Evolutionary conservation across 495 filamentous ascomycete genomes (phyloP).

Genomic region (Annulohypoxylon nitens): DNA sequence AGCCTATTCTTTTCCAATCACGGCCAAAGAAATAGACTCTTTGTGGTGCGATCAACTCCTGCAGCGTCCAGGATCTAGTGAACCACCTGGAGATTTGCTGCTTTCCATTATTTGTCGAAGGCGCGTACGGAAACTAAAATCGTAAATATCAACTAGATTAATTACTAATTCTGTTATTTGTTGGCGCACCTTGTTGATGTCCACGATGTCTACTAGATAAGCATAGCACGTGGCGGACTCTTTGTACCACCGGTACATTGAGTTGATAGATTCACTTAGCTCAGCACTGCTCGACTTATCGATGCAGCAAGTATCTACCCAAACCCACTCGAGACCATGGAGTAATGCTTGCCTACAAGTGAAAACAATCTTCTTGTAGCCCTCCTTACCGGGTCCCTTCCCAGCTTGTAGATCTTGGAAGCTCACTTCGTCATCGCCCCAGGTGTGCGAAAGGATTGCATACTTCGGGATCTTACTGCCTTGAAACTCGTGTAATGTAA

Average conservation of each 20-base stretch:
- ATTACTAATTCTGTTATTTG: background rate
- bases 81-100: conserved; percentile 45
- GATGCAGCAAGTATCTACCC: conserved; percentile 64
- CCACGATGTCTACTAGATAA: conserved; percentile 44
- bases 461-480: conserved; percentile 44
- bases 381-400: conserved; percentile 27
- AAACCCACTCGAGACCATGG: conserved; percentile 53
- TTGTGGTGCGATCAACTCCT: conserved; percentile 50
- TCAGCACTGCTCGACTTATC: conserved; percentile 61
- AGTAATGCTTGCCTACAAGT: conserved; percentile 51
- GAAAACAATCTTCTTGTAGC: conserved; percentile 52
- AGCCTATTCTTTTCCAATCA: conserved; percentile 46
- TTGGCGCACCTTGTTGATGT: conserved; percentile 23
- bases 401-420: conserved; percentile 48
- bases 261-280: conserved; percentile 61
- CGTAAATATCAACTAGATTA: background rate
- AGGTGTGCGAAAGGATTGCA: conserved; percentile 56
- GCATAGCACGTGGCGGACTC: conserved; percentile 53
- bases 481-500: conserved; percentile 40
- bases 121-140: conserved; percentile 30
- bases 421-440: conserved; percentile 52
- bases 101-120: background rate
- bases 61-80: conserved; percentile 54
- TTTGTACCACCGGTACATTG: conserved; percentile 62
- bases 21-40: conserved; percentile 49